Conservation (phyloP, 768 basidiomycete genomes). For the Phaeotremella fagi region DNA sequence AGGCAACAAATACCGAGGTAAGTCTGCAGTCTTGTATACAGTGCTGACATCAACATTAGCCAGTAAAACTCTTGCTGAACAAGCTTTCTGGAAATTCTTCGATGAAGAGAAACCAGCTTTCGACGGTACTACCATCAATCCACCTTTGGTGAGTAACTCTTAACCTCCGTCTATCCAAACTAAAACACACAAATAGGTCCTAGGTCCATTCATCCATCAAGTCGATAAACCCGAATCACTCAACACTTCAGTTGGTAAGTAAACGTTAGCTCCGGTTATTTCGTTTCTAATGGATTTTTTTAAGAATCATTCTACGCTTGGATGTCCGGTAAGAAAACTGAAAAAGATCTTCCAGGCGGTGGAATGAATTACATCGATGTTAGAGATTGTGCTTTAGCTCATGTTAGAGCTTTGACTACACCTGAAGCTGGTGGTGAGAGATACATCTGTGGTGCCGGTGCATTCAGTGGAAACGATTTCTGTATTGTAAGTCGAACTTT, state of each 20-base stretch:
- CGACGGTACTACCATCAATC: slow-evolving; percentile 44
- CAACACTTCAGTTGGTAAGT: slow-evolving; percentile 49
- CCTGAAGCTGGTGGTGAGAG: slow-evolving; percentile 58
- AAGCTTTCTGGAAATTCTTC: slow-evolving; percentile 40
- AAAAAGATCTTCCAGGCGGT: slow-evolving; percentile 33
- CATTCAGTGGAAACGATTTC: slow-evolving; percentile 44
- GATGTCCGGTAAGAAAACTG: slow-evolving; percentile 39
- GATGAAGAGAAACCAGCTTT: slow-evolving; percentile 43
- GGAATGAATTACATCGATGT: slow-evolving; percentile 44
- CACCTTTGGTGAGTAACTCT: slow-evolving; percentile 31
- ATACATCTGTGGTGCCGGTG: slow-evolving; percentile 53
- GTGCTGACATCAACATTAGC: slow-evolving; percentile 8
- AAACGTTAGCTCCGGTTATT: not conserved
- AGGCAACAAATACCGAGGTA: slow-evolving; percentile 32
- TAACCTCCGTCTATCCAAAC: not conserved
- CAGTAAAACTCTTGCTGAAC: slow-evolving; percentile 41
- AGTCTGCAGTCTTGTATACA: not conserved
- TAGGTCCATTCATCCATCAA: slow-evolving; percentile 51
- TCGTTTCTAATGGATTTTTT: not conserved
- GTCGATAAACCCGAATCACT: slow-evolving; percentile 47
- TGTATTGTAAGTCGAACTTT: slow-evolving; percentile 23
- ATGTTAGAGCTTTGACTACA: slow-evolving; percentile 56
- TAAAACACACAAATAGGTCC: slow-evolving; percentile 26
- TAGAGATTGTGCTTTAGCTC: slow-evolving; percentile 52
- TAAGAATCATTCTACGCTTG: slow-evolving; percentile 35